Percentiles rank a stretch among this genome's conserved stretches.
These are phyloP conservation scores for Pycnococcus provasolii DNA, from an alignment of 139 green algal genomes.

Conservation along the genomic window DNA sequence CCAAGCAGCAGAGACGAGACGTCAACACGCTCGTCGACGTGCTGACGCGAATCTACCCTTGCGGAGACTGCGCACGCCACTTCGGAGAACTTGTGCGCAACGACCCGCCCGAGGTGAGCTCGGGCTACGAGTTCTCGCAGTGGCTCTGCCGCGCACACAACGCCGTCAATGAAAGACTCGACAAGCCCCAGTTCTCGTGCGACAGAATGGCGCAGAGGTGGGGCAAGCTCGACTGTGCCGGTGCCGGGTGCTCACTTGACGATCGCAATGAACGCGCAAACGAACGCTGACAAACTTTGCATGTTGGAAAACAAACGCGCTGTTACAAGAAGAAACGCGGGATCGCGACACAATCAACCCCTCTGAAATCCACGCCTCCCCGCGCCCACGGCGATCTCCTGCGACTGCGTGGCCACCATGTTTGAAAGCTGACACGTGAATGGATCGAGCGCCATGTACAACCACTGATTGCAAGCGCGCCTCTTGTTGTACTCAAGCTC, in stretches of 20 bases:
- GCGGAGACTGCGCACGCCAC: conserved; percentile 74
- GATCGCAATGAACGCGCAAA: too few relatives aligned
- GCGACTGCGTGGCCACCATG: too few relatives aligned
- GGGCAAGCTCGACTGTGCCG: conserved; percentile 53
- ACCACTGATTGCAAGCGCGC: too few relatives aligned
- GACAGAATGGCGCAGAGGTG: conserved; percentile 53
- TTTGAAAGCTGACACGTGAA: too few relatives aligned
- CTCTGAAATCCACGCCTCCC: too few relatives aligned
- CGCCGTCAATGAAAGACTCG: conserved; percentile 57
- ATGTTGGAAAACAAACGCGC: too few relatives aligned
- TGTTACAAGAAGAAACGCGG: too few relatives aligned
- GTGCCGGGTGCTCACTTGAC: background rate
- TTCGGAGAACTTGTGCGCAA: conserved; percentile 65
- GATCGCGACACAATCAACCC: too few relatives aligned
- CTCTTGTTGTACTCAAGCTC: too few relatives aligned
- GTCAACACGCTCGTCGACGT: conserved; percentile 45
- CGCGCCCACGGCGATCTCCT: too few relatives aligned
- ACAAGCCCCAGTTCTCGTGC: conserved; percentile 80
- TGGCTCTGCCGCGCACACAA: conserved; percentile 86
- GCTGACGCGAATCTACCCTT: conserved; percentile 83
- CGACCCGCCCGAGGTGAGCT: conserved; percentile 41
- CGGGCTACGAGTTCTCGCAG: conserved; percentile 42
- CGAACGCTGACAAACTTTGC: too few relatives aligned
- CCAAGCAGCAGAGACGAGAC: conserved; percentile 61
- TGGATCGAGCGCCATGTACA: too few relatives aligned